Evolutionary conservation across 306 rosid species (phyloP), one percentile per base, ranked within the genome.

Genomic region (Albizia julibrissin): DNA sequence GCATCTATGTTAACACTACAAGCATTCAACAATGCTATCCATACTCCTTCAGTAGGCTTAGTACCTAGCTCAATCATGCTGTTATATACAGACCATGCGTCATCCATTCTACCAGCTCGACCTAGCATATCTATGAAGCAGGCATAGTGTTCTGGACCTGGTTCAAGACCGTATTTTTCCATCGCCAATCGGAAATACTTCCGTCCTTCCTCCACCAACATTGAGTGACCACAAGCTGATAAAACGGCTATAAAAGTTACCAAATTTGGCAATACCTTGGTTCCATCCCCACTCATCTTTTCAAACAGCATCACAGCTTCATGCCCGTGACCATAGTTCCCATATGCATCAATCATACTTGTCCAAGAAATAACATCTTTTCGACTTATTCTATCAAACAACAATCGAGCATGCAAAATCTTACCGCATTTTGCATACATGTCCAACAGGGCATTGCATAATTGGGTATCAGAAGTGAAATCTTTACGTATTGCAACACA

Each of bases 401-500:
- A 74, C 43, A 10, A 54, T 31, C 82, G 80, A 33, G 94, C 94
- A 40, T 44, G 78, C 29, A 4, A 73, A 74, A 52, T 64, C 69
- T 81, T 81, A 79, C 95, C 92, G 75, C 92, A 89, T 85, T 91
- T 89, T 1, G 91, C 90, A 46, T 92, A 89, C 92, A 90, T 91
- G 72, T 88, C 90, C 61, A 89, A 58, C 79, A 87, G 12, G 49
- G 77, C 83, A 82, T 90, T 90, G 84, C 92, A 88, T 10, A 93
- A 78, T 46, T 86, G 91, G 18, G 86, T 84, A 27, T 91, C 90
- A 4, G 42, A 72, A 52, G 87, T 74, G 79, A 91, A 91, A 70
- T 85, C 84, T 49, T 67, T 80, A 56, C 91, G 97, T 19, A 84
- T 6, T 0, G 90, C 91, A 42, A 87, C 87, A 62, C 94, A 89